Conservation (phyloP, 345 rosid species). For the Aquilaria sinensis region DNA sequence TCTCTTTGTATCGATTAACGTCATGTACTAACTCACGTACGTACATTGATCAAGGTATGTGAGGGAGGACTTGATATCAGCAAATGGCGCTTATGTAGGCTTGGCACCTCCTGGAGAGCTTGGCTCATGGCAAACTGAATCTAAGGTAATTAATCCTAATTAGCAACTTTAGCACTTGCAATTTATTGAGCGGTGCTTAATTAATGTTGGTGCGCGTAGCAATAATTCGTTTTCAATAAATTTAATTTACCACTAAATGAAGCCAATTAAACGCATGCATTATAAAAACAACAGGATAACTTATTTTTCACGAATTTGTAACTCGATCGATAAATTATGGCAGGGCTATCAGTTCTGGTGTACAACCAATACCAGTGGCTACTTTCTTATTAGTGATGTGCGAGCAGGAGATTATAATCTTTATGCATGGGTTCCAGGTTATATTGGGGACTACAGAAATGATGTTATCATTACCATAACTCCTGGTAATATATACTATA, state of each 20-base stretch:
- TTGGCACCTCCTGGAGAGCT: slow-evolving; percentile 69
- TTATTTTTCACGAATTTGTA: no score
- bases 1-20: background rate
- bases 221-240: no score
- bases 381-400: slow-evolving; percentile 38
- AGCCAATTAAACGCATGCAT: background rate
- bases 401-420: slow-evolving; percentile 55
- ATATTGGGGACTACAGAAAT: slow-evolving; percentile 59
- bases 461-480: slow-evolving; percentile 31
- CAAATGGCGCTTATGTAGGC: slow-evolving; percentile 59
- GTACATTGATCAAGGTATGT: slow-evolving; percentile 20
- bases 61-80: slow-evolving; percentile 29
- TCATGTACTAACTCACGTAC: background rate
- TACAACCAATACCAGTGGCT: slow-evolving; percentile 47
- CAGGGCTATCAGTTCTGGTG: slow-evolving; percentile 89
- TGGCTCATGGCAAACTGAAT: slow-evolving; percentile 86
- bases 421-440: slow-evolving; percentile 71
- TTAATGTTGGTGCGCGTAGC: no score
- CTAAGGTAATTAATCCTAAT: slow-evolving; percentile 32
- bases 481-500: slow-evolving; percentile 33
- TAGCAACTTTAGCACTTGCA: background rate
- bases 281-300: background rate
- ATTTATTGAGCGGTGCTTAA: no score
- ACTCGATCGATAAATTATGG: no score
- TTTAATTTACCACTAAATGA: no score